phyloP scores from a whole-genome alignment of 2,329 filamentous ascomycete genomes.

The Fusarium sp. region DNA sequence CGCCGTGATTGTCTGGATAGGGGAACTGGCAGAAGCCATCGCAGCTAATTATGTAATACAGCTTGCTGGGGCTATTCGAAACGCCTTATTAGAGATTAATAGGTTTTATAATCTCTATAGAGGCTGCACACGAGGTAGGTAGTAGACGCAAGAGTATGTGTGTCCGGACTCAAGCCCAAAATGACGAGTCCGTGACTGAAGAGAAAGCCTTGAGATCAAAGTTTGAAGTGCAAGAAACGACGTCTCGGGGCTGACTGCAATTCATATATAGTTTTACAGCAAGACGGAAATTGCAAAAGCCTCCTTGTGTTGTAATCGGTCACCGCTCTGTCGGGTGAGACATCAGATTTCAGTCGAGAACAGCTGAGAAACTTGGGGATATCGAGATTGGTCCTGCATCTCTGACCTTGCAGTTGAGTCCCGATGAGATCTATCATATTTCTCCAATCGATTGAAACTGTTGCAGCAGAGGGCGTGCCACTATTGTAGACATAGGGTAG shows the following conservation, averaged over 20 bases:
- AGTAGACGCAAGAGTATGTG: too few species aligned
- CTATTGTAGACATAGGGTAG: not conserved
- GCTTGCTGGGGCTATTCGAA: not conserved
- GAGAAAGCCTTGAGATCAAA: not conserved
- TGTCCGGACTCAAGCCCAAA: constrained; percentile 14
- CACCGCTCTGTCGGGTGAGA: too few species aligned
- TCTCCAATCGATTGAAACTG: not conserved
- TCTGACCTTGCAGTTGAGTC: not conserved
- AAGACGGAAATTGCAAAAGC: not conserved
- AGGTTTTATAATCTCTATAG: not conserved
- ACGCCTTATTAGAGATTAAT: not conserved
- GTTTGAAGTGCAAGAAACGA: not conserved
- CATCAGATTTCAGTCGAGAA: not conserved
- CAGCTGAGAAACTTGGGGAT: constrained; percentile 1
- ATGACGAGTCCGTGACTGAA: constrained; percentile 1
- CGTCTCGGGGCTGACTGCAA: not conserved
- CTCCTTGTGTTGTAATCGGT: not conserved
- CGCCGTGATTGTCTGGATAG: not conserved
- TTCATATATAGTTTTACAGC: not conserved
- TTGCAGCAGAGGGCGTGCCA: not conserved
- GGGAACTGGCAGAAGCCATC: constrained; percentile 1
- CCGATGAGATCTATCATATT: constrained; percentile 6
- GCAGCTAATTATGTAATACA: not conserved
- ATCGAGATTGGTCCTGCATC: constrained; percentile 2
- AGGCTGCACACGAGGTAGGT: not conserved